Conservation (phyloP, 2,329 filamentous ascomycete species). For the Fusarium papillatum region DNA sequence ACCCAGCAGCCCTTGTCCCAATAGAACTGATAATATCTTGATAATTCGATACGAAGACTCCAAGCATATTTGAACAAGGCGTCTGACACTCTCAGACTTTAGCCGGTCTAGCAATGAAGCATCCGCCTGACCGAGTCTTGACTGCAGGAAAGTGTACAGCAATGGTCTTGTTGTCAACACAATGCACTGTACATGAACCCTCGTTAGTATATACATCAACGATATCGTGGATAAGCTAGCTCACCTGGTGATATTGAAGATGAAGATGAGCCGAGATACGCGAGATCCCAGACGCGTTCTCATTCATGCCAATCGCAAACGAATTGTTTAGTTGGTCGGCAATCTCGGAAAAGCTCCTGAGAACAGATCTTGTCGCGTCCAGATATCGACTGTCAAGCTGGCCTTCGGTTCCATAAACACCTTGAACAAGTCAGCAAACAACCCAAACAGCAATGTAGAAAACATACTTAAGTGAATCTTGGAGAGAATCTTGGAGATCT, state of each 20-base stretch:
- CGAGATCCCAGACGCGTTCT: background rate
- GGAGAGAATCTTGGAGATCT: background rate
- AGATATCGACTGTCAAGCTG: background rate
- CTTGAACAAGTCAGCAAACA: background rate
- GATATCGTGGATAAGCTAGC: fast-evolving
- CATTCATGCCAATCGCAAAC: background rate
- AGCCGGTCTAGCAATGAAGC: background rate
- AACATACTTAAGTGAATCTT: background rate
- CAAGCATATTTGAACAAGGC: background rate
- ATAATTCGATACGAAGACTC: background rate
- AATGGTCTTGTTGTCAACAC: background rate
- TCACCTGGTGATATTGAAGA: background rate
- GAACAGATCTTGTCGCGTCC: background rate
- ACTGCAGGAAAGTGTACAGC: background rate
- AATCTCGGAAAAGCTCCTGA: background rate
- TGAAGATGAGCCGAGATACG: background rate
- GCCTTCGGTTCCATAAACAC: background rate
- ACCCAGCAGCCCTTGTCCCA: background rate
- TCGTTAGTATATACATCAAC: background rate
- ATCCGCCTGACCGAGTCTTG: background rate
- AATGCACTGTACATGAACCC: background rate
- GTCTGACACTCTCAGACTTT: background rate
- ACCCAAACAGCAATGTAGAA: too few species aligned
- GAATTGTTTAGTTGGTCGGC: background rate
- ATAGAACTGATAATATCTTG: background rate